Percentiles rank a stretch among this genome's conserved stretches.
These are phyloP conservation scores for Austroboletus festivus DNA, from an alignment of 768 basidiomycete species.

Conservation along the genomic window DNA sequence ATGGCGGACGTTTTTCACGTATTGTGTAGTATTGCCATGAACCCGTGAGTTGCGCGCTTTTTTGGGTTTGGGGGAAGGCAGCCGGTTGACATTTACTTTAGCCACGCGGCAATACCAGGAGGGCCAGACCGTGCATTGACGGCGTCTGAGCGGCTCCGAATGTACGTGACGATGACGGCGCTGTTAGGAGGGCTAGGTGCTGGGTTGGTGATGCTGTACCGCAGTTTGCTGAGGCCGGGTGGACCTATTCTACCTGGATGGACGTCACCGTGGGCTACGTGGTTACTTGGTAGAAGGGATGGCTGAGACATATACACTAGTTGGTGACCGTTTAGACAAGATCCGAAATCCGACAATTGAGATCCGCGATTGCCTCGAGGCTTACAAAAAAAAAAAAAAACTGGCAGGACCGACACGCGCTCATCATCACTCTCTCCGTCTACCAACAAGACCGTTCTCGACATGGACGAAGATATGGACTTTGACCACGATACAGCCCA, in stretches of 20 bases:
- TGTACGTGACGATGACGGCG: slow-evolving; percentile 71
- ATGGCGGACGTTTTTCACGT: slow-evolving; percentile 85
- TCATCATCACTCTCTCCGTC: slow-evolving; percentile 14
- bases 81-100: slow-evolving; percentile 26
- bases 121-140: slow-evolving; percentile 79
- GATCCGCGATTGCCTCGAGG: slow-evolving; percentile 38
- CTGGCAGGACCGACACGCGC: no score
- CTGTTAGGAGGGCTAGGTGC: slow-evolving; percentile 71
- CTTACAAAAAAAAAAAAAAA: slow-evolving; percentile 18
- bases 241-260: slow-evolving; percentile 49
- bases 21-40: slow-evolving; percentile 80
- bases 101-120: slow-evolving; percentile 70
- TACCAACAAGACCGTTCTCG: slow-evolving; percentile 3
- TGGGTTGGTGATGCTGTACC: slow-evolving; percentile 66
- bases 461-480: slow-evolving; percentile 46
- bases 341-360: slow-evolving; percentile 35
- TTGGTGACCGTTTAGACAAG: slow-evolving; percentile 20
- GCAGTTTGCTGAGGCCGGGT: slow-evolving; percentile 65
- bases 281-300: slow-evolving; percentile 58
- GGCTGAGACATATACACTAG: slow-evolving; percentile 18
- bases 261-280: slow-evolving; percentile 60
- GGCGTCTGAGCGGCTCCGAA: slow-evolving; percentile 62
- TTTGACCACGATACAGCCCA: slow-evolving; percentile 40
- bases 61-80: not conserved
- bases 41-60: slow-evolving; percentile 58